Conservation (phyloP, 2,329 filamentous ascomycete species). For the Colletotrichum sublineola region DNA sequence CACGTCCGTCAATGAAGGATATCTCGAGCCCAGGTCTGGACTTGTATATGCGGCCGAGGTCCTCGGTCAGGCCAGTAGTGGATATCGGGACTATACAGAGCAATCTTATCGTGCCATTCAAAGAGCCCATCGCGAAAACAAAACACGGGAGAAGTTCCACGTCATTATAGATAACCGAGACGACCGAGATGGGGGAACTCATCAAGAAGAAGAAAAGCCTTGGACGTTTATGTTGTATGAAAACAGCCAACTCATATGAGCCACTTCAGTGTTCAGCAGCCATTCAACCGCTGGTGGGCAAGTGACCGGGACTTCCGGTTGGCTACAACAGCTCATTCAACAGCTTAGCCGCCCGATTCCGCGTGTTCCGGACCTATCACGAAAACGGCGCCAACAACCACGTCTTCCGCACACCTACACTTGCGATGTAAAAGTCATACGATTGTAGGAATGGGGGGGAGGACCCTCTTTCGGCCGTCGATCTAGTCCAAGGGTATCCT, state of each 20-base stretch:
- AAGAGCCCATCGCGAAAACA: neutral
- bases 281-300: neutral
- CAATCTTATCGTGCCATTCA: neutral
- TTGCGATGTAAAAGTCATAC: slow-evolving; percentile 6
- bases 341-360: slow-evolving; percentile 30
- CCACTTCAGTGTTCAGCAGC: slow-evolving; percentile 12
- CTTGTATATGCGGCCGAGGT: slow-evolving; percentile 8
- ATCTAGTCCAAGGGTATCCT: neutral
- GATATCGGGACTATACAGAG: slow-evolving; percentile 39
- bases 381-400: neutral
- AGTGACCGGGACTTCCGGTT: neutral
- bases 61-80: slow-evolving; percentile 33
- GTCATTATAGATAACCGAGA: neutral
- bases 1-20: slow-evolving; percentile 27
- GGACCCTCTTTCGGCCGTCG: neutral
- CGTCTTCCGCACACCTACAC: neutral
- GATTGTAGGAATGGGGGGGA: neutral
- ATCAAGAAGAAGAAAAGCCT: neutral
- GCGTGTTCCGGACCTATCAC: neutral
- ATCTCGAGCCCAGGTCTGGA: slow-evolving; percentile 1
- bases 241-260: neutral
- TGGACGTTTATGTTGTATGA: neutral
- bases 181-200: neutral
- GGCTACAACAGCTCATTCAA: neutral
- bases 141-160: no score